Base-by-base conservation (phyloP, 345 rosid species). In the Eucalyptus erythrocorys region DNA sequence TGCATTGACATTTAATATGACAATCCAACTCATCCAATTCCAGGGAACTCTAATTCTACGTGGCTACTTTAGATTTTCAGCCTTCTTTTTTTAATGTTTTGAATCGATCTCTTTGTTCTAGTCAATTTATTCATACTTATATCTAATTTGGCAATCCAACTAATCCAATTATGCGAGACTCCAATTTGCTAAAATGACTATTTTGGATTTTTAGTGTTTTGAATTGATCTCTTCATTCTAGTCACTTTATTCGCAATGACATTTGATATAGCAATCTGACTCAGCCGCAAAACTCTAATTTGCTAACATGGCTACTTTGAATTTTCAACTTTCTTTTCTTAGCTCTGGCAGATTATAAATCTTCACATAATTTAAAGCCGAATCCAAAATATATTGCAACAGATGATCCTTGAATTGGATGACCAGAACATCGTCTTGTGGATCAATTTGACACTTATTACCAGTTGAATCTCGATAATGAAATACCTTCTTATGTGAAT, bases 11-110 rank as follows among this genome's bases (percentile, higher is more conserved):
- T 59, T 30, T 59, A 15, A 59, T 59, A 59, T 59, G 16, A 11
- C 68, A 59, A 27, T 27, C 32, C 7, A 59, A 59, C 68, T 59
- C 68, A 59, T 59, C 10, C 12, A 3, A 27, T 27, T 59, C 2
- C 7, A 27, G 3, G 7, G 8, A 16, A 59, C 68, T 59, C 16
- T 27, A 59, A 59, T 59, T 26, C 1, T 3, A 9, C 0, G 13
- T 24, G 12, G 3, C 4, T 9, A 55, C 61, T 55, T 24, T 2
- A 1, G 13, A 24, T 24, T 55, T 55, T 59, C 7, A 27, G 16
- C 32, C 13, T 59, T 13, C 32, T 30, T 64, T 61, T 64, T 5
- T 64, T n/a, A n/a, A 32, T 55, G 61, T 22, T 55, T 22, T 24
- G 61, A 55, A 55, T 61, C 68, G 1, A 61, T 61, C 32, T 61